Evolutionary conservation across 352 stramenopile genomes (phyloP), one percentile per base, ranked within the genome.

Genomic region (Phytopythium helicoides): DNA sequence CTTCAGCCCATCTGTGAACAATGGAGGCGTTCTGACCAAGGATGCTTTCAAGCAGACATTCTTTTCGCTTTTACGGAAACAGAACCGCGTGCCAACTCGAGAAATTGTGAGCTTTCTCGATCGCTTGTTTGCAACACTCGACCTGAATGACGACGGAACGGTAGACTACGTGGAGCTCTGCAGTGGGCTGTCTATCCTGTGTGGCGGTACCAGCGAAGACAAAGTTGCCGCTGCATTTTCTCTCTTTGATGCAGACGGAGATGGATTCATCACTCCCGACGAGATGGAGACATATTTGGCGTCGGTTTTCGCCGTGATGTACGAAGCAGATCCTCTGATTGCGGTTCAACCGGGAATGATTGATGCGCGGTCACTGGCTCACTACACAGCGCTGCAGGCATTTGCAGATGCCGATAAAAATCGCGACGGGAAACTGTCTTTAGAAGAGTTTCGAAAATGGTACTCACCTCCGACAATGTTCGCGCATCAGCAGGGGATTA

Each of bases 391-490:
- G 4, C 48, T 68, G 23, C 68, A 96, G 48, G 86, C 87, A 15
- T 98, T 98, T 51, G 46, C 71, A 0, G 83, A 96, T n/a, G 87
- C 78, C 12, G 91, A 97, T 62, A 45, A 89, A 15, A 93, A 97
- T 58, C 68, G 66, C 39, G 83, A 95, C 40, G 81, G 76, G 14
- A 77, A 71, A 23, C 50, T 96, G 10, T 90, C 84, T 18, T 58
- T 93, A 6, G 73, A 86, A 37, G 86, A 96, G 48, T 95, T 96
- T 52, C 72, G 77, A 1, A 75, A 62, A 16, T 96, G 87, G 87
- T 96, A 90, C 55, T 65, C 52, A 63, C 44, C 66, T 47, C 56
- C 56, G 49, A 71, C 52, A 25, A 39, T 54, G 9, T 34, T 61
- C 23, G 61, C 61, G 31, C 60, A 68, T 28, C 64, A 74, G 25